These are phyloP conservation scores for Vigna unguiculata DNA, from an alignment of 306 rosid genomes.

Conservation along the genomic window DNA sequence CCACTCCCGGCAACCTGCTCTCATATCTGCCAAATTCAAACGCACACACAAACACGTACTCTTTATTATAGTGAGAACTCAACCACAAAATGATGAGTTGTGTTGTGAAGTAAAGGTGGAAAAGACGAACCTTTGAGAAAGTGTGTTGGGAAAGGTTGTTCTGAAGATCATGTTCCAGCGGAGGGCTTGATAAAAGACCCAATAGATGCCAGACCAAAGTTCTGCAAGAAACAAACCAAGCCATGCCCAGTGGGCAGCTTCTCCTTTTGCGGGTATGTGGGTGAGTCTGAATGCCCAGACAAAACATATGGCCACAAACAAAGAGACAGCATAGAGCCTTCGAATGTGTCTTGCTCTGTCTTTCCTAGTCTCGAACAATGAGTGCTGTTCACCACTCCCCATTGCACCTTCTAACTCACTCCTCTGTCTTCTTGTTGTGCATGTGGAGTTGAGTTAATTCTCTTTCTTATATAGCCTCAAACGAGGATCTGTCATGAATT, in stretches of 20 bases:
- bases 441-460: too few relatives aligned
- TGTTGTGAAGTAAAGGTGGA: too few relatives aligned
- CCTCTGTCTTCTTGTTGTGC: too few relatives aligned
- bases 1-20: slow-evolving; percentile 58
- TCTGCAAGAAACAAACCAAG: slow-evolving; percentile 63
- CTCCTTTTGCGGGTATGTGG: slow-evolving; percentile 42
- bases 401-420: neutral
- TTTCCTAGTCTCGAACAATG: slow-evolving; percentile 58
- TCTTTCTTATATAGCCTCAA: too few relatives aligned
- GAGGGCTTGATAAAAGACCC: slow-evolving; percentile 60
- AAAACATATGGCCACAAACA: slow-evolving; percentile 56
- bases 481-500: too few relatives aligned
- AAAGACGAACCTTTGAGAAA: slow-evolving; percentile 55
- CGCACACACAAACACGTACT: too few relatives aligned
- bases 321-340: slow-evolving; percentile 46
- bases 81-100: too few relatives aligned
- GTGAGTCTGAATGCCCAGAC: slow-evolving; percentile 59
- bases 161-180: slow-evolving; percentile 63
- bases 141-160: slow-evolving; percentile 55
- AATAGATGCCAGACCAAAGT: slow-evolving; percentile 68
- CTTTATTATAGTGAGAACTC: too few relatives aligned
- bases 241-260: slow-evolving; percentile 58
- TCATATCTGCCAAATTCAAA: slow-evolving; percentile 45
- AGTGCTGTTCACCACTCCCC: neutral
- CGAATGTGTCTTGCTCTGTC: slow-evolving; percentile 48